Conservation (phyloP, 805 yeast genomes). For the Metschnikowia bowlesiae region DNA sequence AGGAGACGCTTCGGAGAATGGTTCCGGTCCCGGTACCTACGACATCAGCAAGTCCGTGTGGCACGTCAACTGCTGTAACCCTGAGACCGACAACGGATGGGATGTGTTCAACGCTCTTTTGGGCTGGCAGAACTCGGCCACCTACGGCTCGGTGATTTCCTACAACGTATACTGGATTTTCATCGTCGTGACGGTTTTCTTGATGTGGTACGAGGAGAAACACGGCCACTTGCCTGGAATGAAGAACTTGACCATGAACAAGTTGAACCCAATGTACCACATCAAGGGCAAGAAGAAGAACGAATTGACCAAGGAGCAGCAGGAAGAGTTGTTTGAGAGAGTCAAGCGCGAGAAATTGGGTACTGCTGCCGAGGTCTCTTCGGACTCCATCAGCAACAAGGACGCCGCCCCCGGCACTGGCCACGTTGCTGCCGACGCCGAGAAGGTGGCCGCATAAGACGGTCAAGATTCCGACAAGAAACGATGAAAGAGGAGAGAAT, state of each 20-base stretch:
- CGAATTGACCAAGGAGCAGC: constrained; percentile 49
- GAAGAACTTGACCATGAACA: constrained; percentile 40
- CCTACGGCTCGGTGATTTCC: constrained; percentile 83
- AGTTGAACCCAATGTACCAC: constrained; percentile 71
- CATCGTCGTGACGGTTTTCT: constrained; percentile 47
- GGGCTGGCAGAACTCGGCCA: constrained; percentile 97
- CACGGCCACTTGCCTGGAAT: constrained; percentile 72
- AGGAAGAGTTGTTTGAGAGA: constrained; percentile 46
- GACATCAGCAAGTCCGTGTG: constrained; percentile 75
- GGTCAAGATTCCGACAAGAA: too few species aligned
- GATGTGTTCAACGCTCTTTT: constrained; percentile 90
- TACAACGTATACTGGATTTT: constrained; percentile 86
- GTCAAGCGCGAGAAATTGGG: constrained; percentile 20
- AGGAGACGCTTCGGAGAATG: constrained; percentile 91
- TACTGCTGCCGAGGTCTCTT: constrained; percentile 3
- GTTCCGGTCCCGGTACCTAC: constrained; percentile 93
- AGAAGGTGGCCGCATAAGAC: constrained; percentile 1
- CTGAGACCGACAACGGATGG: constrained; percentile 91
- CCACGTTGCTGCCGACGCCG: not conserved
- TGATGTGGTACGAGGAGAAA: constrained; percentile 81
- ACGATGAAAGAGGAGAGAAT: too few species aligned
- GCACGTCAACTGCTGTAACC: constrained; percentile 98
- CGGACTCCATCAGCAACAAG: constrained; percentile 10
- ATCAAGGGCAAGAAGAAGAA: constrained; percentile 63
- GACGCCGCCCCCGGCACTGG: not conserved